Evolutionary conservation across 208 protist genomes (phyloP).

Genomic region (Trypanosoma boissoni): DNA sequence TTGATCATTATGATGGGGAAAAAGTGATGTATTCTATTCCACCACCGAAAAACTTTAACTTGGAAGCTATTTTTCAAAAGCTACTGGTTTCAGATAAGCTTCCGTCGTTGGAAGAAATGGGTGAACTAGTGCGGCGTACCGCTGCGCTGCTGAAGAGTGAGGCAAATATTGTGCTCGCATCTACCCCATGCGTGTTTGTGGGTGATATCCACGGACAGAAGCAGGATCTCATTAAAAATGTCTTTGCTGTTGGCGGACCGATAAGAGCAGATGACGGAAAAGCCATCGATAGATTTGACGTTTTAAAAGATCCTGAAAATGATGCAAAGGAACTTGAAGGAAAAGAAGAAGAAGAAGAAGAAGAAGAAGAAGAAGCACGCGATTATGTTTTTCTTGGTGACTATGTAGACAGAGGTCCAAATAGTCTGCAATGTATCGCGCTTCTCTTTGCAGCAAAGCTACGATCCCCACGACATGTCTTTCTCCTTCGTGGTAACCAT

Average conservation of each 20-base stretch:
- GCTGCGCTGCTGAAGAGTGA: slow-evolving; percentile 85
- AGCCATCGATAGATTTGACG: not conserved
- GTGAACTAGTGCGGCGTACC: slow-evolving; percentile 66
- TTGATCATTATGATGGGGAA: not conserved
- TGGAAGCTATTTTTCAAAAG: slow-evolving; percentile 50
- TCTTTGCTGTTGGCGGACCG: slow-evolving; percentile 66
- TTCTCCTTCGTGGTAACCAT: slow-evolving; percentile 99
- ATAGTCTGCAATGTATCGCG: slow-evolving; percentile 94
- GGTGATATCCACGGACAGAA: slow-evolving; percentile 89
- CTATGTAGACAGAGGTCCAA: slow-evolving; percentile 98
- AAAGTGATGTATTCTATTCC: not conserved
- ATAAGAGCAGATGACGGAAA: slow-evolving; percentile 17
- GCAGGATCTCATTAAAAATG: slow-evolving; percentile 57
- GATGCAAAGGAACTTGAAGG: not conserved
- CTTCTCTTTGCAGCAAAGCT: slow-evolving; percentile 97
- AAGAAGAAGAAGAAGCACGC: slow-evolving; percentile 3
- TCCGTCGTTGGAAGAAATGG: slow-evolving; percentile 72
- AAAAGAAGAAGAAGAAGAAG: not conserved
- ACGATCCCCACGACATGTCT: slow-evolving; percentile 97
- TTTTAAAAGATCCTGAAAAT: too few species aligned
- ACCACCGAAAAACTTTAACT: slow-evolving; percentile 31
- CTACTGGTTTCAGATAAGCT: slow-evolving; percentile 48
- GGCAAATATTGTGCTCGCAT: slow-evolving; percentile 95
- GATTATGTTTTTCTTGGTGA: slow-evolving; percentile 99
- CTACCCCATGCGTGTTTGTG: slow-evolving; percentile 89